phyloP scores from a whole-genome alignment of 2,329 filamentous ascomycete species.

The Diaporthe caulivora region DNA sequence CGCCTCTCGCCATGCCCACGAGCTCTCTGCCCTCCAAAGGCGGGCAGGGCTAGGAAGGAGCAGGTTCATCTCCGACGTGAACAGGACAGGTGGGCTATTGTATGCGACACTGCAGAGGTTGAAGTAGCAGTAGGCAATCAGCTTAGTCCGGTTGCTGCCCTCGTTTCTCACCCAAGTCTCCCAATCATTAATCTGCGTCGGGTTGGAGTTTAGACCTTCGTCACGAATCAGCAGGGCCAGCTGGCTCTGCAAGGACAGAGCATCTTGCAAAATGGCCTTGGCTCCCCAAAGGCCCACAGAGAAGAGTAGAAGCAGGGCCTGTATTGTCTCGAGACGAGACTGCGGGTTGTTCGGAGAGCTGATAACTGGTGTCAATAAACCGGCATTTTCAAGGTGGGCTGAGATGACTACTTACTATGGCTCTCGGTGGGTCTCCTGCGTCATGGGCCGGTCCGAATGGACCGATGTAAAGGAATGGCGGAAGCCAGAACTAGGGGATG shows the following conservation, averaged over 20 bases:
- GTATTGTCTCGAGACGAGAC: slow-evolving; percentile 73
- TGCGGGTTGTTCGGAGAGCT: slow-evolving; percentile 71
- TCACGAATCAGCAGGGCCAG: slow-evolving; percentile 70
- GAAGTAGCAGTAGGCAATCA: slow-evolving; percentile 72
- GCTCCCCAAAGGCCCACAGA: slow-evolving; percentile 72
- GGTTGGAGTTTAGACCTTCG: slow-evolving; percentile 65
- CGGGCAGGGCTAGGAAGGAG: slow-evolving; percentile 66
- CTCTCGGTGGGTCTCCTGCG: slow-evolving; percentile 70
- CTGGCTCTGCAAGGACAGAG: slow-evolving; percentile 69
- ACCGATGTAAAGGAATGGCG: slow-evolving; percentile 71
- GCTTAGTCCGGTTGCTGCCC: slow-evolving; percentile 68
- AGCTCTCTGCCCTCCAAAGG: slow-evolving; percentile 68
- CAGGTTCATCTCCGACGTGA: slow-evolving; percentile 71
- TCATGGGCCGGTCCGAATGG: slow-evolving; percentile 67
- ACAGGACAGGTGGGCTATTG: slow-evolving; percentile 67
- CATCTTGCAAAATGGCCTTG: slow-evolving; percentile 70
- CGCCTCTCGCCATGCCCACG: slow-evolving; percentile 72
- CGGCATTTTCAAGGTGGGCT: not conserved
- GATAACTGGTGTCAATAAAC: slow-evolving; percentile 12
- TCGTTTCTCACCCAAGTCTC: slow-evolving; percentile 71
- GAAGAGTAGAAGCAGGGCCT: slow-evolving; percentile 72
- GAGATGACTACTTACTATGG: slow-evolving; percentile 67
- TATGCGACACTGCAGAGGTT: slow-evolving; percentile 73
- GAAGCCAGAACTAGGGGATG: slow-evolving; percentile 68
- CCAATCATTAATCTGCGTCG: slow-evolving; percentile 66